Evolutionary conservation across 345 rosid species (phyloP).

Genomic region (Brassica incana): DNA sequence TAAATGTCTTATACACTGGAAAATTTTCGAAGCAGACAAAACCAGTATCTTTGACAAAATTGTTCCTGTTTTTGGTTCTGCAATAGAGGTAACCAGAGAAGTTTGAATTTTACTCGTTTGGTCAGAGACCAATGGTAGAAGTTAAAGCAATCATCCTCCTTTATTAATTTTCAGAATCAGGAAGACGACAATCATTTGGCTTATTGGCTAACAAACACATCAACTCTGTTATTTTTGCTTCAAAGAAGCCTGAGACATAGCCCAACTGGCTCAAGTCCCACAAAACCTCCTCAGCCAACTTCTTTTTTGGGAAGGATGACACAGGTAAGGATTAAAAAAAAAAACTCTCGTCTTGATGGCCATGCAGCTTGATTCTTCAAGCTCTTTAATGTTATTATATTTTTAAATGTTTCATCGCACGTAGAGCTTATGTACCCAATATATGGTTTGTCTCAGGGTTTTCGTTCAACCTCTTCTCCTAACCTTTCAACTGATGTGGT

Average conservation of each 20-base stretch:
- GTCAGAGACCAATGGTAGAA: slow-evolving; percentile 7
- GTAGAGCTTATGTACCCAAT: slow-evolving; percentile 7
- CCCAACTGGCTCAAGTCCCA: slow-evolving; percentile 52
- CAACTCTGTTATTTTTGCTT: slow-evolving; percentile 73
- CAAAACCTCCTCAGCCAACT: slow-evolving; percentile 68
- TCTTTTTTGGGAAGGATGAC: slow-evolving; percentile 90
- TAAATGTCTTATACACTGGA: slow-evolving; percentile 91
- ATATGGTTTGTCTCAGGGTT: slow-evolving; percentile 54
- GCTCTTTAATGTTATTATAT: slow-evolving; percentile 38
- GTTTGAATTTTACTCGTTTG: slow-evolving; percentile 42
- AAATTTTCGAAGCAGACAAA: slow-evolving; percentile 86
- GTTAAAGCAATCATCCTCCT: slow-evolving; percentile 13
- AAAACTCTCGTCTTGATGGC: background rate
- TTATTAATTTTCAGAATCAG: slow-evolving; percentile 60
- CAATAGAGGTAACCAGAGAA: slow-evolving; percentile 78
- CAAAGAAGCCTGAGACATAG: slow-evolving; percentile 72
- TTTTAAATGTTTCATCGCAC: slow-evolving; percentile 47
- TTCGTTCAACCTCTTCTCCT: slow-evolving; percentile 79
- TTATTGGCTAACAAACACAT: slow-evolving; percentile 88
- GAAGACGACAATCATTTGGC: slow-evolving; percentile 80
- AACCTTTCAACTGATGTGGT: slow-evolving; percentile 59
- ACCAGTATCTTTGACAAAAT: slow-evolving; percentile 92
- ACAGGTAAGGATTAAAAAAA: slow-evolving; percentile 43
- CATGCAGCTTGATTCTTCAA: slow-evolving; percentile 24
- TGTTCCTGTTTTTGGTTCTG: slow-evolving; percentile 88